phyloP scores from a whole-genome alignment of 192 early-diverging fungal species.

The Haplosporangium gracile region DNA sequence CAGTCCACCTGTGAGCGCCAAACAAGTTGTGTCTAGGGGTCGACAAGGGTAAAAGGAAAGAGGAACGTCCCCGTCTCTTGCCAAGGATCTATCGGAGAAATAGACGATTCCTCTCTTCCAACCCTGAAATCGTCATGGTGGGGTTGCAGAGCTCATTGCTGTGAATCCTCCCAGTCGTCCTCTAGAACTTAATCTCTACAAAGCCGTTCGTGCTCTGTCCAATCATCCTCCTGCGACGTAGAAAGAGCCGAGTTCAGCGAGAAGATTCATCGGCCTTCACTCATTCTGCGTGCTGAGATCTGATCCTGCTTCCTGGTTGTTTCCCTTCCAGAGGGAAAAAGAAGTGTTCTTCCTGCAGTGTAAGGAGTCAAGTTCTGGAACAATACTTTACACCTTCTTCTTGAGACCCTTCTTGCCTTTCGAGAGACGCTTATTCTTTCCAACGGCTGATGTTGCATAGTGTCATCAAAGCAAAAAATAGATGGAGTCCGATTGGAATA shows the following conservation, averaged over 20 bases:
- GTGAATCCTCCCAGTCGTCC: background rate
- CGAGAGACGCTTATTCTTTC: slow-evolving; percentile 95
- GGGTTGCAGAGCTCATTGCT: background rate
- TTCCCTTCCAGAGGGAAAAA: background rate
- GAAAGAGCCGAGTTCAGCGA: background rate
- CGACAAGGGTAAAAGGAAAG: background rate
- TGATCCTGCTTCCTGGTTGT: slow-evolving; percentile 3
- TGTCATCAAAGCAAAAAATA: background rate
- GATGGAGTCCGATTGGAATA: background rate
- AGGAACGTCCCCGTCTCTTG: background rate
- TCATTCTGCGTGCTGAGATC: background rate
- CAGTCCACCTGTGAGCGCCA: no score
- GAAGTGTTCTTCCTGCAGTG: background rate
- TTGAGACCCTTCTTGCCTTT: slow-evolving; percentile 99
- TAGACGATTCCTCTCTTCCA: background rate
- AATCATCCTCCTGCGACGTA: background rate
- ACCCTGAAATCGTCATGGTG: slow-evolving; percentile 2
- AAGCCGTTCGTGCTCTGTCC: background rate
- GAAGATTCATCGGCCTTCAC: background rate
- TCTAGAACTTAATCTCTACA: background rate
- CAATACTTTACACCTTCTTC: slow-evolving; percentile 94
- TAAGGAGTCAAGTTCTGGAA: slow-evolving; percentile 18
- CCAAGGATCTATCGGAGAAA: background rate
- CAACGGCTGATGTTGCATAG: slow-evolving; percentile 71
- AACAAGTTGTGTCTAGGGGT: background rate